phyloP scores from a whole-genome alignment of 768 basidiomycete genomes.

The Phlebiopsis gigantea region DNA sequence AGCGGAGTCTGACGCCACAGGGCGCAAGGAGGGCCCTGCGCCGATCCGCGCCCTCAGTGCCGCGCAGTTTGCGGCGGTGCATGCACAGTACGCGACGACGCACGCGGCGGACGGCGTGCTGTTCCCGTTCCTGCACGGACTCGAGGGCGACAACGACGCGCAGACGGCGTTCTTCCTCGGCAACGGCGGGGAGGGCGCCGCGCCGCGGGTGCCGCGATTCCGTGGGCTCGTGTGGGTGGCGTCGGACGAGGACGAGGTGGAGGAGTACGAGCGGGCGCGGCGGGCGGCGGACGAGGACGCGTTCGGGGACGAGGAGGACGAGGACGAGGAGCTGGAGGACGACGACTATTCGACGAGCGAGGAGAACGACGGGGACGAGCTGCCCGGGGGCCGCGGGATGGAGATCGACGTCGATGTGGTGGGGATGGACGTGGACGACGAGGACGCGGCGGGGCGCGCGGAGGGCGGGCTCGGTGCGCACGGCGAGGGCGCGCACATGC shows the following conservation, averaged over 20 bases:
- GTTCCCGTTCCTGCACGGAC: constrained; percentile 86
- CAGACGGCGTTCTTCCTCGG: constrained; percentile 79
- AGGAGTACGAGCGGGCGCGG: constrained; percentile 12
- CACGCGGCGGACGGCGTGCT: constrained; percentile 78
- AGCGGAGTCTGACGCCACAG: no score
- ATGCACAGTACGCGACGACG: constrained; percentile 54
- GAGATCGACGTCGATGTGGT: constrained; percentile 23
- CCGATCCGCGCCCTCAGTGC: constrained; percentile 36
- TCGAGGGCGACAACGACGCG: constrained; percentile 74
- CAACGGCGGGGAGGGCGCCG: not conserved
- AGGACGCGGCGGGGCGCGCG: constrained; percentile 16
- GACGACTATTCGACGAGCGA: constrained; percentile 24
- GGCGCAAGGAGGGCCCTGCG: not conserved
- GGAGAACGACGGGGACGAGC: constrained; percentile 23
- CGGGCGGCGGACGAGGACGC: not conserved
- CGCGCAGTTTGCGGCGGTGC: constrained; percentile 52
- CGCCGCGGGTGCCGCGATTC: constrained; percentile 29
- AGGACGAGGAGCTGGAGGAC: constrained; percentile 24
- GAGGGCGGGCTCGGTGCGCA: constrained; percentile 15
- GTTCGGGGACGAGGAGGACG: not conserved
- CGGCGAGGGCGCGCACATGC: constrained; percentile 42
- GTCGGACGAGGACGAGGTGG: constrained; percentile 56
- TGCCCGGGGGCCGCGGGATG: constrained; percentile 12
- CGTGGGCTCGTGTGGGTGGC: constrained; percentile 84
- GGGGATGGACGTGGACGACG: constrained; percentile 26